phyloP scores from a whole-genome alignment of 2,329 filamentous ascomycete species.

The Sporothrix pallida region DNA sequence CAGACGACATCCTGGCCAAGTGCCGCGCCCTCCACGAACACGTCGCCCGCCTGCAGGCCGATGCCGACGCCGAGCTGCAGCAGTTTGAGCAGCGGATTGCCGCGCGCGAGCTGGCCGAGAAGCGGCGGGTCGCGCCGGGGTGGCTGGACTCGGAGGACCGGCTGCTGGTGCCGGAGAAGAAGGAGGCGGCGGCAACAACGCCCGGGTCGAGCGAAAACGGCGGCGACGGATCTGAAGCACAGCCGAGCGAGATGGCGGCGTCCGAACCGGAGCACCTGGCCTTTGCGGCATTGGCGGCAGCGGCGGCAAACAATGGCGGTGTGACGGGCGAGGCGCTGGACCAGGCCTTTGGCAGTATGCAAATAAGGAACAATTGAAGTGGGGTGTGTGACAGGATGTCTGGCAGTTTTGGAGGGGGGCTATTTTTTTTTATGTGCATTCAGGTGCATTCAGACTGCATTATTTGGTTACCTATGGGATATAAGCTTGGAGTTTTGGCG shows the following conservation, averaged over 20 bases:
- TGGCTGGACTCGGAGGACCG: constrained; percentile 78
- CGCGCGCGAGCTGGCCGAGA: constrained; percentile 75
- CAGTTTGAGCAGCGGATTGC: constrained; percentile 72
- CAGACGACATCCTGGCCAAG: constrained; percentile 81
- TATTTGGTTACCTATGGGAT: not conserved
- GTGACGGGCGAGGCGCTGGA: constrained; percentile 35
- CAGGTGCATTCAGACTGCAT: not conserved
- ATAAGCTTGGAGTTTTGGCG: not conserved
- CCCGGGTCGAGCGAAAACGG: constrained; percentile 35
- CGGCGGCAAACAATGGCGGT: constrained; percentile 8
- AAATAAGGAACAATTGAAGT: constrained; percentile 2
- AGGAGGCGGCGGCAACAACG: constrained; percentile 42
- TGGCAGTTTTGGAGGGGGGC: not conserved
- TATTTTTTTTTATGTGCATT: not conserved
- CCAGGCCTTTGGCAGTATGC: constrained; percentile 36
- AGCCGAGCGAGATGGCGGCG: constrained; percentile 38
- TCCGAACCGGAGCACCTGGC: constrained; percentile 17
- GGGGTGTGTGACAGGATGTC: not conserved
- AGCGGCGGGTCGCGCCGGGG: constrained; percentile 77
- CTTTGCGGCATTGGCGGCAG: not conserved
- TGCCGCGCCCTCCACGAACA: constrained; percentile 80
- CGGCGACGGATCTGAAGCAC: constrained; percentile 29
- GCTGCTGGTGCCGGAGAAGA: constrained; percentile 70
- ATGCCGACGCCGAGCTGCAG: constrained; percentile 69
- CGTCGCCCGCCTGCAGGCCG: constrained; percentile 69